Conservation (phyloP, 345 rosid species). For the Angophora floribunda region DNA sequence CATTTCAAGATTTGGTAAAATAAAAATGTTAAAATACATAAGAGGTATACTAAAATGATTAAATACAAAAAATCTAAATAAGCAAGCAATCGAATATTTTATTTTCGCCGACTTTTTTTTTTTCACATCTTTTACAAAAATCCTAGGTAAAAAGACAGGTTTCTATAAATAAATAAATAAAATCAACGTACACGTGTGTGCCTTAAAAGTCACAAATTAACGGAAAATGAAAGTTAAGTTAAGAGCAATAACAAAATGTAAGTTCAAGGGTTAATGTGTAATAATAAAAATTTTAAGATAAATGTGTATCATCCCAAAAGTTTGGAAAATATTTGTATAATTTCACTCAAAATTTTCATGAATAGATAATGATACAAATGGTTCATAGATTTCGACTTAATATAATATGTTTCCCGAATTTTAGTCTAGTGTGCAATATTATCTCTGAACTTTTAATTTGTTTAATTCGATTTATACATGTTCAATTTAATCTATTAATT, state of each 20-base stretch:
- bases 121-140: background rate
- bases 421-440: rapidly evolving
- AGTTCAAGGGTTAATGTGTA: background rate
- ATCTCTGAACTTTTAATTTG: too few relatives aligned
- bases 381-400: too few relatives aligned
- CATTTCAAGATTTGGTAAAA: background rate
- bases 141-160: background rate
- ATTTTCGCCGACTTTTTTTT: rapidly evolving
- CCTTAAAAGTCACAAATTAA: background rate
- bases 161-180: background rate
- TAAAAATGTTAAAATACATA: background rate
- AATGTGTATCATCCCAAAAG: background rate
- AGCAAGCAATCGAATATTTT: background rate
- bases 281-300: background rate
- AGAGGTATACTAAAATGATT: background rate
- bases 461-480: rapidly evolving
- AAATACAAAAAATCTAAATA: background rate
- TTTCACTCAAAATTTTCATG: background rate
- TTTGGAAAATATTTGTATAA: background rate
- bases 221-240: background rate
- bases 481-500: too few relatives aligned
- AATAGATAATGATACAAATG: too few relatives aligned
- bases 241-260: background rate
- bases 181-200: too few relatives aligned
- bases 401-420: rapidly evolving